These are phyloP conservation scores for Phylloporus sp. DNA, from an alignment of 768 basidiomycete genomes.

Conservation along the genomic window DNA sequence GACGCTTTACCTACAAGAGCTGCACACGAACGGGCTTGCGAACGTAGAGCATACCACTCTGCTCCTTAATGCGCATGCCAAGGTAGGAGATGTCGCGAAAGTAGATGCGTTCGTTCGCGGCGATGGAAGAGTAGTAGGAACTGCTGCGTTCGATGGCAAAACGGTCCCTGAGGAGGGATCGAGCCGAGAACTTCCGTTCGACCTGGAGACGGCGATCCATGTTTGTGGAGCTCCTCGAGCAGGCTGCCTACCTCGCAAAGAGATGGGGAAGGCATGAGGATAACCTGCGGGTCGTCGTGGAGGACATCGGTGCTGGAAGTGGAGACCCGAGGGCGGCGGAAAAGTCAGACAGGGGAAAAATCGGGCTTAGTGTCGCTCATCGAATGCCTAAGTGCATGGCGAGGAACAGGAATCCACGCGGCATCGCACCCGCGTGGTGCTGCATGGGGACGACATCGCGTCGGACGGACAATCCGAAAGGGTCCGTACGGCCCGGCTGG, in stretches of 20 bases:
- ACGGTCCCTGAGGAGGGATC: slow-evolving; percentile 35
- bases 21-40: slow-evolving; percentile 84
- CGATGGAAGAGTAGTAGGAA: slow-evolving; percentile 51
- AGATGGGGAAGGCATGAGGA: slow-evolving; percentile 91
- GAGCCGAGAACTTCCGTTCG: slow-evolving; percentile 80
- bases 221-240: slow-evolving; percentile 94
- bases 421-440: too few relatives aligned
- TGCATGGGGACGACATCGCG: too few relatives aligned
- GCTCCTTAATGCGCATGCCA: slow-evolving; percentile 95
- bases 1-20: slow-evolving; percentile 91
- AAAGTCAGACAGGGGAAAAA: slow-evolving; percentile 34
- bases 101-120: slow-evolving; percentile 92
- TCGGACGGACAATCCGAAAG: too few relatives aligned
- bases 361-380: too few relatives aligned
- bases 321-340: slow-evolving; percentile 6
- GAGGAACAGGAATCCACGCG: too few relatives aligned
- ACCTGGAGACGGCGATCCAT: slow-evolving; percentile 93
- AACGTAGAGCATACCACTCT: slow-evolving; percentile 97
- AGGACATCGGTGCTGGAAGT: slow-evolving; percentile 59
- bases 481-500: too few relatives aligned
- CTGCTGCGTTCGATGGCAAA: slow-evolving; percentile 15
- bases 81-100: slow-evolving; percentile 84
- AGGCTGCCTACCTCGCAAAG: slow-evolving; percentile 88
- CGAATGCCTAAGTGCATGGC: too few relatives aligned
- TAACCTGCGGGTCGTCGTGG: slow-evolving; percentile 89